phyloP scores from a whole-genome alignment of 192 early-diverging fungal species.

The Backusella mclennaniae region DNA sequence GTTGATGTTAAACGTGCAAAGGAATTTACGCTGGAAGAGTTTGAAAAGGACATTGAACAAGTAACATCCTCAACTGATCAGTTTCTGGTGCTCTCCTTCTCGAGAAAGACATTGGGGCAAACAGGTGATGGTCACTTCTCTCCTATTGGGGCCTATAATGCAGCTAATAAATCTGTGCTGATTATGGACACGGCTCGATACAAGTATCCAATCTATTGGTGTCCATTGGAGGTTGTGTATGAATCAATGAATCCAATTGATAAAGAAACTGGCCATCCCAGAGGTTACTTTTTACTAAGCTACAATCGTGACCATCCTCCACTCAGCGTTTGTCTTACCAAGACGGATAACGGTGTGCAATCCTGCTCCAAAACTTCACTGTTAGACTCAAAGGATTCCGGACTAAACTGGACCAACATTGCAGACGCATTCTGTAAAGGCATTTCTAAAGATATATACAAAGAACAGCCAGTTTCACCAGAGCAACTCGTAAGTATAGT shows the following conservation, averaged over 20 bases:
- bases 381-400: not conserved
- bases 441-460: constrained; percentile 43
- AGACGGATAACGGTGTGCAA: not conserved
- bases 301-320: constrained; percentile 30
- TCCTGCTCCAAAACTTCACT: not conserved
- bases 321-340: constrained; percentile 40
- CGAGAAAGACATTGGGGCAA: constrained; percentile 70
- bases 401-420: constrained; percentile 45
- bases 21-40: constrained; percentile 68
- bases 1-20: constrained; percentile 73
- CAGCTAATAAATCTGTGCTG: constrained; percentile 65
- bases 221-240: constrained; percentile 69
- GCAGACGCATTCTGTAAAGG: constrained; percentile 56
- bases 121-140: constrained; percentile 95
- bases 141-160: constrained; percentile 84
- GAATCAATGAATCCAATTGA: constrained; percentile 83
- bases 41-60: constrained; percentile 69
- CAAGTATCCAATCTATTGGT: constrained; percentile 92
- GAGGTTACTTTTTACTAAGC: constrained; percentile 87
- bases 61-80: constrained; percentile 69
- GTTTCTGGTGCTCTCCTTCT: constrained; percentile 89
- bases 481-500: constrained; percentile 43
- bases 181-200: constrained; percentile 89
- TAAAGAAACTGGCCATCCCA: constrained; percentile 69
- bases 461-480: constrained; percentile 47